Percentiles rank a stretch among this genome's conserved stretches.
These are phyloP conservation scores for Verticillium albo-atrum DNA, from an alignment of 2,329 filamentous ascomycete species.

Conservation along the genomic window DNA sequence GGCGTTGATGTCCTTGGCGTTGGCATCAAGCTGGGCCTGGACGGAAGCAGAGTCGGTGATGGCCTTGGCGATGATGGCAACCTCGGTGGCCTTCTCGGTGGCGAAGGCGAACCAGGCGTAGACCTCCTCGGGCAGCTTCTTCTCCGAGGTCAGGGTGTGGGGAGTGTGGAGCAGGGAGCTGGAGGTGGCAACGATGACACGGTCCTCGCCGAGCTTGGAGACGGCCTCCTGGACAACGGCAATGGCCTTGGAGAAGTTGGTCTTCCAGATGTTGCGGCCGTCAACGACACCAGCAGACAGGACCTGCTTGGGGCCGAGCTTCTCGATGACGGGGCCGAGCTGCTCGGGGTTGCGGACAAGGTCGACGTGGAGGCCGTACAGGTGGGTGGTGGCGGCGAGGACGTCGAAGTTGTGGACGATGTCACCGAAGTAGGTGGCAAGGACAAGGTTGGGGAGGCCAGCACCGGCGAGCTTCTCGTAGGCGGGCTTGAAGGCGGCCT, in stretches of 20 bases:
- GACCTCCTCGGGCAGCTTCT: constrained; percentile 76
- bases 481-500: constrained; percentile 95
- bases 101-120: constrained; percentile 95
- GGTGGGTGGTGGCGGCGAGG: constrained; percentile 57
- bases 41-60: constrained; percentile 89
- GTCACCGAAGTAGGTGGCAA: constrained; percentile 99
- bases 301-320: constrained; percentile 82
- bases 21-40: constrained; percentile 86
- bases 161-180: constrained; percentile 97
- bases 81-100: constrained; percentile 86
- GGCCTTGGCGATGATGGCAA: constrained; percentile 93
- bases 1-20: constrained; percentile 88
- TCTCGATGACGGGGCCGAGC: constrained; percentile 76
- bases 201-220: constrained; percentile 94
- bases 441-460: constrained; percentile 80
- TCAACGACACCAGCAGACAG: constrained; percentile 97
- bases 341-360: constrained; percentile 98
- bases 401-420: constrained; percentile 98
- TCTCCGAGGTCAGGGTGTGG: constrained; percentile 96
- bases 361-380: constrained; percentile 84
- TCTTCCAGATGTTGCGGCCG: constrained; percentile 99
- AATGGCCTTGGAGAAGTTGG: constrained; percentile 94
- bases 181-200: constrained; percentile 94
- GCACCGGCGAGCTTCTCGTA: constrained; percentile 83
- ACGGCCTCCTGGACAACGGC: constrained; percentile 85